A percentile compares a stretch with the other conserved stretches of the same genome.
Conservation (phyloP, 441 rosid genomes). For the Adansonia gregorii region DNA sequence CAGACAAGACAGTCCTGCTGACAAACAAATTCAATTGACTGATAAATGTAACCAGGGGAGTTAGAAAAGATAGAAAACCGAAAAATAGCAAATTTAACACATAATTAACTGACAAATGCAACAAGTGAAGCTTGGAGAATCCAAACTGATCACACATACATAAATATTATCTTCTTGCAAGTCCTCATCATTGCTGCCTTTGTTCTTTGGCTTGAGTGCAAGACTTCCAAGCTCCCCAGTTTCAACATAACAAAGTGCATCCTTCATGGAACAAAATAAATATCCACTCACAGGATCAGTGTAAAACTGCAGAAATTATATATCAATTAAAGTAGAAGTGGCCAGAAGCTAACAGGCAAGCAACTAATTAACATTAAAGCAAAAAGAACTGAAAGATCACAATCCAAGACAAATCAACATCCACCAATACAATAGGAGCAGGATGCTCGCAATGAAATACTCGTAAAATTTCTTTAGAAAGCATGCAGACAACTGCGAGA, state of each 20-base stretch:
- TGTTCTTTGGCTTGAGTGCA: slow-evolving; percentile 61
- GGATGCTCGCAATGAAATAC: not conserved
- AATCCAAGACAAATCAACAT: not conserved
- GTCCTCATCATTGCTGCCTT: slow-evolving; percentile 39
- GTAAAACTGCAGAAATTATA: slow-evolving; percentile 59
- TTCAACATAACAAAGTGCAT: slow-evolving; percentile 66
- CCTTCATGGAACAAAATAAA: slow-evolving; percentile 80
- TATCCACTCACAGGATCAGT: slow-evolving; percentile 77
- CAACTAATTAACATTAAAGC: slow-evolving; percentile 19
- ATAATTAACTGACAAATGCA: not conserved
- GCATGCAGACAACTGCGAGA: not conserved
- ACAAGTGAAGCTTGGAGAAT: slow-evolving; percentile 13
- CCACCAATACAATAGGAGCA: too few species aligned
- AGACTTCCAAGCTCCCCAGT: slow-evolving; percentile 66
- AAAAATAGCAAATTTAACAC: not conserved
- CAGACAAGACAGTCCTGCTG: not conserved
- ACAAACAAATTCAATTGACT: not conserved
- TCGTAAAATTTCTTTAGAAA: not conserved
- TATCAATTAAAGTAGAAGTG: slow-evolving; percentile 19
- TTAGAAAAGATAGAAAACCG: not conserved
- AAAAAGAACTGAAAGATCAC: not conserved
- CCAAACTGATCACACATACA: slow-evolving; percentile 46
- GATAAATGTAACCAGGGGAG: not conserved
- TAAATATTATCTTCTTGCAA: slow-evolving; percentile 46
- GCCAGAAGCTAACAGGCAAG: slow-evolving; percentile 17